A percentile compares a stretch with the other conserved stretches of the same genome.
phyloP scores from a whole-genome alignment of 2,329 filamentous ascomycete genomes.

The Aspergillus sergii region DNA sequence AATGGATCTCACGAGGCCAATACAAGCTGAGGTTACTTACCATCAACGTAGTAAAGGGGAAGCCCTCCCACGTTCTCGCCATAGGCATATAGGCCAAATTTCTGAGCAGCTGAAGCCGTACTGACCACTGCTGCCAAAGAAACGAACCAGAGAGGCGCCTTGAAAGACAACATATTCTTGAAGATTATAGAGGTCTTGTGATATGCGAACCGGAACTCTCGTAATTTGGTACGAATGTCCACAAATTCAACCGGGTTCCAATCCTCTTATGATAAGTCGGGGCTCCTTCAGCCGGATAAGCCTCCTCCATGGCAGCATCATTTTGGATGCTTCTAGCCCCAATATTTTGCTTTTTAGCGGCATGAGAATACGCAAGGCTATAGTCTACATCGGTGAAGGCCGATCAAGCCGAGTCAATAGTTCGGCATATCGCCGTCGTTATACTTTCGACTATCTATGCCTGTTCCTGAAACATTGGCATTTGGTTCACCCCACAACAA shows the following conservation, averaged over 20 bases:
- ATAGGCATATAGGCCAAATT: conserved; percentile 14
- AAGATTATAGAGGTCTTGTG: not conserved
- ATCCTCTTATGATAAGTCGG: not conserved
- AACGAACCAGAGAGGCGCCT: not conserved
- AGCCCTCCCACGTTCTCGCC: conserved; percentile 17
- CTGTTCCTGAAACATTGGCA: not conserved
- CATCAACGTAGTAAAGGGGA: conserved; percentile 16
- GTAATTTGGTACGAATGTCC: not conserved
- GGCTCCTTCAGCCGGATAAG: not conserved
- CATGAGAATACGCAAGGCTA: not conserved
- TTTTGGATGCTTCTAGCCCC: not conserved
- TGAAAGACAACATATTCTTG: not conserved
- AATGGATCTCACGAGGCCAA: not conserved
- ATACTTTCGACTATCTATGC: not conserved
- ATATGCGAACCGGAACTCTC: not conserved
- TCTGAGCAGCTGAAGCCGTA: not conserved
- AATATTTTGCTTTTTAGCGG: not conserved
- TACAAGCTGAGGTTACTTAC: not conserved
- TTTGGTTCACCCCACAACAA: not conserved
- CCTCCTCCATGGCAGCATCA: not conserved
- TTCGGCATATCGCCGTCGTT: not conserved
- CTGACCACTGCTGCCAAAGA: not conserved
- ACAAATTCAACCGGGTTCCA: not conserved
- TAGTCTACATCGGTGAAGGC: not conserved
- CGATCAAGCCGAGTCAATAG: not conserved